phyloP scores from a whole-genome alignment of 163 green algal species.

The Smithsoniella earleae region DNA sequence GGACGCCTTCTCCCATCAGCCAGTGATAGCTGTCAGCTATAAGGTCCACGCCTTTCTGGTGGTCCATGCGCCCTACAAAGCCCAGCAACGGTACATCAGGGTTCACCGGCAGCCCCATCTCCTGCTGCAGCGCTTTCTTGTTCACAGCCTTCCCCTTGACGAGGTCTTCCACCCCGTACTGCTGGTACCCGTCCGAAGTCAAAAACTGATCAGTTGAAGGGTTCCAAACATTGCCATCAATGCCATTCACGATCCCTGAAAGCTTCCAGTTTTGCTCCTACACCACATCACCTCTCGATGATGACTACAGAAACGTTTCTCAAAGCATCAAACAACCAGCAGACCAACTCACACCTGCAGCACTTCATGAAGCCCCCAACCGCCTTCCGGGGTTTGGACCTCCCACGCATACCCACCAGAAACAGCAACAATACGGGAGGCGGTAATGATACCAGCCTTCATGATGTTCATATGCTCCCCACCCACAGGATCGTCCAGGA shows the following conservation, averaged over 20 bases:
- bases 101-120: constrained; percentile 62
- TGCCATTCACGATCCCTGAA: constrained; percentile 85
- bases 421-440: constrained; percentile 82
- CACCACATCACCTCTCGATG: not conserved
- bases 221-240: constrained; percentile 74
- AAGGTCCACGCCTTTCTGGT: constrained; percentile 96
- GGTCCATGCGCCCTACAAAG: constrained; percentile 81
- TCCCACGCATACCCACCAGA: constrained; percentile 90
- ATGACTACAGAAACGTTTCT: no score
- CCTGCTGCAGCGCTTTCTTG: constrained; percentile 71
- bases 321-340: no score
- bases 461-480: constrained; percentile 97
- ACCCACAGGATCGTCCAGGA: constrained; percentile 85
- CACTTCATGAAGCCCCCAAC: constrained; percentile 83
- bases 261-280: constrained; percentile 83
- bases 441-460: constrained; percentile 78
- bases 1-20: constrained; percentile 76
- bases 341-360: constrained; percentile 46
- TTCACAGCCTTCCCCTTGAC: constrained; percentile 63
- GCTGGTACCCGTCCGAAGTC: constrained; percentile 66
- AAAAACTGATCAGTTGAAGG: constrained; percentile 50
- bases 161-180: constrained; percentile 61
- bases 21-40: constrained; percentile 82
- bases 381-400: constrained; percentile 86
- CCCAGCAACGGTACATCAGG: constrained; percentile 60